Evolutionary conservation across 129 eudicot genomes (phyloP).

Genomic region (Heracleum sosnowskyi): DNA sequence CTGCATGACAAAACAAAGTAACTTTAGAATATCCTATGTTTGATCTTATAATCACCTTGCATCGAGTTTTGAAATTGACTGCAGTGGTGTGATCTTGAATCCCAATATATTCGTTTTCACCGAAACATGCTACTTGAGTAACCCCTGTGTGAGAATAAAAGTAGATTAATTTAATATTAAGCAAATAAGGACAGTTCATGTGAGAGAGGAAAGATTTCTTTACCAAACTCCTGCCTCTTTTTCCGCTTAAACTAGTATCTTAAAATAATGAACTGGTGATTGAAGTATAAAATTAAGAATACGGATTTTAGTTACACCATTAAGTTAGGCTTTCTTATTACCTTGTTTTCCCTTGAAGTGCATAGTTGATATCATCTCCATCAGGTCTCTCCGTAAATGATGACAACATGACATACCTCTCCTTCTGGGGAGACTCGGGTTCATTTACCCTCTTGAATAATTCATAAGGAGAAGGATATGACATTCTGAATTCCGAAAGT

Average conservation of each 20-base stretch:
- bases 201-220: constrained; percentile 20
- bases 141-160: constrained; percentile 43
- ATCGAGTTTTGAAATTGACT: not conserved
- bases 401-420: constrained; percentile 68
- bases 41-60: not conserved
- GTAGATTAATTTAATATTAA: constrained; percentile 4
- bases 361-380: constrained; percentile 76
- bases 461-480: constrained; percentile 74
- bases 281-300: not conserved
- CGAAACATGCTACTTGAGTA: constrained; percentile 43
- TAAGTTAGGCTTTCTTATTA: constrained; percentile 18
- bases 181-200: not conserved
- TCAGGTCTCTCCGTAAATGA: constrained; percentile 62
- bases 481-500: constrained; percentile 49
- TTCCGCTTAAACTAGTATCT: constrained; percentile 21
- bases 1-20: not conserved
- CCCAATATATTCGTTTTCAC: not conserved
- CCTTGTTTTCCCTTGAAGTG: constrained; percentile 81
- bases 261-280: not conserved
- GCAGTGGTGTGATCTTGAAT: not conserved
- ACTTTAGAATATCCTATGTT: not conserved
- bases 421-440: constrained; percentile 38
- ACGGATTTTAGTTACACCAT: not conserved
- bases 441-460: constrained; percentile 79
- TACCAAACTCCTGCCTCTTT: constrained; percentile 76